Conservation (phyloP, 176 grass and related monocot genomes). For the Oryza coarctata region DNA sequence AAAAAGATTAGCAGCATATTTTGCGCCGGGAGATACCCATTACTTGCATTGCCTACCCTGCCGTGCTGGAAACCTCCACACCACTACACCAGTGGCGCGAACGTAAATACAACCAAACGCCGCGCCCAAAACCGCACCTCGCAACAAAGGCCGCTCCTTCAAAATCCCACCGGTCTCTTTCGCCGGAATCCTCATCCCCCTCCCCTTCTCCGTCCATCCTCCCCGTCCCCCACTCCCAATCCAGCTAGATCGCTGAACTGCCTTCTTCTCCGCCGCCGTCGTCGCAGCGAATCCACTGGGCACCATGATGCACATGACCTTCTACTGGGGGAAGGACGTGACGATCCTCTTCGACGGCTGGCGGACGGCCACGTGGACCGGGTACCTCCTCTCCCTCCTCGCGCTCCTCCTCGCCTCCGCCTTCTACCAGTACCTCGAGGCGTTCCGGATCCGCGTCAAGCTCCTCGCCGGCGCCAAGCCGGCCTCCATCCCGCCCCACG, state of each 20-base stretch:
- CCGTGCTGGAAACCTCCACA: neutral
- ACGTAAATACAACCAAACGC: conserved; percentile 16
- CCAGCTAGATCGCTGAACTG: neutral
- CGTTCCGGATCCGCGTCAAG: conserved; percentile 71
- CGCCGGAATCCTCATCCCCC: conserved; percentile 31
- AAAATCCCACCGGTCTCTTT: conserved; percentile 45
- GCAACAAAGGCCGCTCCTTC: neutral
- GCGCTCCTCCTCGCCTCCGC: conserved; percentile 65
- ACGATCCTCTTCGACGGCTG: conserved; percentile 94
- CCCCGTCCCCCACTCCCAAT: neutral
- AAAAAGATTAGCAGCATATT: too few species aligned
- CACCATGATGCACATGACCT: conserved; percentile 99
- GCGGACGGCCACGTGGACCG: conserved; percentile 65
- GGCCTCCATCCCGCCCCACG: conserved; percentile 25
- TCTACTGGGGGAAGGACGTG: conserved; percentile 88
- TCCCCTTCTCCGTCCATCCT: neutral
- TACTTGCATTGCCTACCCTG: too few species aligned
- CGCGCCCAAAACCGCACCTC: neutral
- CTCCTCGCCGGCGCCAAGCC: conserved; percentile 44
- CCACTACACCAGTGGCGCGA: neutral
- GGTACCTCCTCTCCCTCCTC: conserved; percentile 78
- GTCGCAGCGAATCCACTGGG: neutral
- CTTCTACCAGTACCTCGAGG: conserved; percentile 99
- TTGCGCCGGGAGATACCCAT: too few species aligned
- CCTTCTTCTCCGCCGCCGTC: neutral